Evolutionary conservation across 345 rosid genomes (phyloP).

Genomic region (Syzygium grande): DNA sequence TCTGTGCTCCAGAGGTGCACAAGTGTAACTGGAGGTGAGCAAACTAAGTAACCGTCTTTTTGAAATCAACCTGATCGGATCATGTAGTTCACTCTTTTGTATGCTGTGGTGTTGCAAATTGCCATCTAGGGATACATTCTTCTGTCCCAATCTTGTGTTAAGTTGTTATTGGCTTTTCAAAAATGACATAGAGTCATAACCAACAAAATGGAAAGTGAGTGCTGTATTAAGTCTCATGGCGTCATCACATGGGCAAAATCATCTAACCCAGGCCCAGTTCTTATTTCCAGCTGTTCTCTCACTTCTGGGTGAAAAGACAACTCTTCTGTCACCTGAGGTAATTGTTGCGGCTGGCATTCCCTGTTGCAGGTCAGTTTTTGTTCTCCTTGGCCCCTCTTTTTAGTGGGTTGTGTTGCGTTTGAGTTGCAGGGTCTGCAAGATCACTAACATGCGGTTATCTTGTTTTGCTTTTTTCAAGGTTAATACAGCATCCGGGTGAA

Average conservation of each 20-base stretch:
- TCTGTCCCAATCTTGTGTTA: neutral
- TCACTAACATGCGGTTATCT: neutral
- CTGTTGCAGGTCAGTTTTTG: conserved; percentile 75
- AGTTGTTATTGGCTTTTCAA: neutral
- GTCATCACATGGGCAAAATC: neutral
- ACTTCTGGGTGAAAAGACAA: conserved; percentile 94
- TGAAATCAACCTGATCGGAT: neutral
- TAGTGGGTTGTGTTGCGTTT: neutral
- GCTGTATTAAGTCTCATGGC: neutral
- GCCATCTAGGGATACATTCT: neutral
- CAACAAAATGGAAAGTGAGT: neutral
- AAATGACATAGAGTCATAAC: neutral
- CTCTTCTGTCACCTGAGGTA: conserved; percentile 86
- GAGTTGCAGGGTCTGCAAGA: neutral
- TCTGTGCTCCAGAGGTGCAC: neutral
- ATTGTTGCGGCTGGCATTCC: conserved; percentile 83
- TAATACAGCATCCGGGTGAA: conserved; percentile 97
- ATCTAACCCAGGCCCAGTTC: conserved; percentile 7
- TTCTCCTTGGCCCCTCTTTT: neutral
- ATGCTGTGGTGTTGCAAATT: neutral
- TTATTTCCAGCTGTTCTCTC: conserved; percentile 71
- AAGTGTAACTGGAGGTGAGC: neutral
- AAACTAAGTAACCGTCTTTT: neutral
- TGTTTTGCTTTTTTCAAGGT: conserved; percentile 29
- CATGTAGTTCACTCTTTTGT: neutral